These are phyloP conservation scores for Trebouxia gelatinosa DNA, from an alignment of 163 green algal genomes.

Conservation along the genomic window DNA sequence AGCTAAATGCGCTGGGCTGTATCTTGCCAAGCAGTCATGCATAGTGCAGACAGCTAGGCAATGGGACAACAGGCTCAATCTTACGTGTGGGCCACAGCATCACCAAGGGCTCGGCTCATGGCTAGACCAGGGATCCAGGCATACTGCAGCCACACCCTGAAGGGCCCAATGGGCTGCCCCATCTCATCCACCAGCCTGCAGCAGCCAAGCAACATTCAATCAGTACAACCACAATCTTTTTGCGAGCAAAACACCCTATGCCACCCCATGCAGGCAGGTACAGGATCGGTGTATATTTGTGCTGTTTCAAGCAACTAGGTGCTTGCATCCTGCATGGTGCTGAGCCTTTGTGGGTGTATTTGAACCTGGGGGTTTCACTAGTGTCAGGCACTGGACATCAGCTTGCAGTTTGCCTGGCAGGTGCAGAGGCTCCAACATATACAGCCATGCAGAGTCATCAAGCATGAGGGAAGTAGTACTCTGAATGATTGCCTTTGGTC, in stretches of 20 bases:
- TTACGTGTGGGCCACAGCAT: conserved; percentile 81
- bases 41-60: too few species aligned
- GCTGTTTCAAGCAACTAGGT: background rate
- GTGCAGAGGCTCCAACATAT: too few species aligned
- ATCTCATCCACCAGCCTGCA: conserved; percentile 76
- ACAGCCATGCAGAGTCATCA: too few species aligned
- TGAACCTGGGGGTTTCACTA: too few species aligned
- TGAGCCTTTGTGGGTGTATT: too few species aligned
- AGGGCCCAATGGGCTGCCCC: conserved; percentile 83
- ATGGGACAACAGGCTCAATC: conserved; percentile 29
- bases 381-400: too few species aligned
- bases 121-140: conserved; percentile 86
- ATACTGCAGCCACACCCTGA: conserved; percentile 85
- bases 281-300: background rate
- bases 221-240: background rate
- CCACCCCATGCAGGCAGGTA: background rate
- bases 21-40: too few species aligned
- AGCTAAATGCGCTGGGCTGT: too few species aligned
- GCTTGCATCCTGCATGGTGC: too few species aligned
- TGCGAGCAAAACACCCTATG: background rate
- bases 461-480: too few species aligned
- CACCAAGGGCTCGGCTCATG: conserved; percentile 91
- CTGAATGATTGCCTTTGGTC: too few species aligned
- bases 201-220: background rate
- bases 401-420: too few species aligned